Conservation (phyloP, 1,139 yeast genomes). For the Meyerozyma smithsonii region DNA sequence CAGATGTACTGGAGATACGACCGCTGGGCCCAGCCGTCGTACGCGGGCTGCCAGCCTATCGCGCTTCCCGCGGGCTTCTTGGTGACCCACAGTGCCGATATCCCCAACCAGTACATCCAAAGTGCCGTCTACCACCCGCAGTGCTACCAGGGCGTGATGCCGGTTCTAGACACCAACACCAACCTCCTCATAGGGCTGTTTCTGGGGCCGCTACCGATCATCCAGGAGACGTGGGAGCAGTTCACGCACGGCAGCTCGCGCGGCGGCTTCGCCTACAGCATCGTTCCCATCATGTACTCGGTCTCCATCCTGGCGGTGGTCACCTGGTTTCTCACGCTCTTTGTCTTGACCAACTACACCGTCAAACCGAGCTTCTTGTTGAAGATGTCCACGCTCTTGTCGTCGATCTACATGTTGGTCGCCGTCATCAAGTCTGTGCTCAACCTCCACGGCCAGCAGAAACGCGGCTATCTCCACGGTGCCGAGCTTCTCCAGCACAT, state of each 20-base stretch:
- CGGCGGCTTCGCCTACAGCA: conserved; percentile 51
- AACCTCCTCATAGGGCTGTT: conserved; percentile 27
- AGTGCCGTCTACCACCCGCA: conserved; percentile 27
- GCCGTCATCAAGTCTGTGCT: conserved; percentile 46
- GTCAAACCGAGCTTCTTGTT: conserved; percentile 49
- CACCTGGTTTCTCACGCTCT: conserved; percentile 58
- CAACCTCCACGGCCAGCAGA: conserved; percentile 46
- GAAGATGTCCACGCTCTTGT: conserved; percentile 41
- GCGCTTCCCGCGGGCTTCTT: conserved; percentile 31
- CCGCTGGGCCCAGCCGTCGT: conserved; percentile 21
- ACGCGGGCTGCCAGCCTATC: conserved; percentile 30
- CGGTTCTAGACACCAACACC: conserved; percentile 40
- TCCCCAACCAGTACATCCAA: conserved; percentile 19
- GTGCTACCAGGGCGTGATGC: conserved; percentile 35
- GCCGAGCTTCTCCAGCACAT: conserved; percentile 44
- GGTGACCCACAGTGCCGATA: conserved; percentile 22
- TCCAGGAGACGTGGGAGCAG: conserved; percentile 36
- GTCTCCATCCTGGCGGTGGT: conserved; percentile 63
- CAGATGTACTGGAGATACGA: conserved; percentile 42
- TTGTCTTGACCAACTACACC: conserved; percentile 58
- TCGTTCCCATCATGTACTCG: conserved; percentile 59
- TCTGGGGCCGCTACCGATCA: conserved; percentile 34
- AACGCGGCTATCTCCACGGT: conserved; percentile 53
- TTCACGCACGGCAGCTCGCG: conserved; percentile 24
- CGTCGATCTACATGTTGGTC: conserved; percentile 51